A percentile compares a stretch with the other conserved stretches of the same genome.
Conservation (phyloP, 2,329 filamentous ascomycete genomes). For the Colletotrichum australisinense region DNA sequence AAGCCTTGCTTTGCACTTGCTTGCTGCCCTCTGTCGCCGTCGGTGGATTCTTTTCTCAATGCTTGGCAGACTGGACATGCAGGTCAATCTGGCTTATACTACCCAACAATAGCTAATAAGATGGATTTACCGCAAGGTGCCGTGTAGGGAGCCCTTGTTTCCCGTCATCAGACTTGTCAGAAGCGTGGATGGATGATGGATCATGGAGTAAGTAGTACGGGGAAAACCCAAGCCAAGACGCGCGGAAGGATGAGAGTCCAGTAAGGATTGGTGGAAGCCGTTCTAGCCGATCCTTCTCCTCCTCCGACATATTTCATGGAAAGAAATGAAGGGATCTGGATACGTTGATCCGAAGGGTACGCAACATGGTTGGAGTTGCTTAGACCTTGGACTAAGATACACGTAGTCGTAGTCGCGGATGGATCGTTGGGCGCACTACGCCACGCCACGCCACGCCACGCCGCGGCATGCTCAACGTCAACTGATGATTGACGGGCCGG, state of each 20-base stretch:
- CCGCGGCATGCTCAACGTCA: slow-evolving; percentile 18
- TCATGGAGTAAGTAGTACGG: background rate
- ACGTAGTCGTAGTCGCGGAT: background rate
- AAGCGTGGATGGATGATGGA: background rate
- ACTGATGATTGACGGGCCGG: slow-evolving; percentile 29
- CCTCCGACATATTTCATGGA: background rate
- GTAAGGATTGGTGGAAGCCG: slow-evolving; percentile 7
- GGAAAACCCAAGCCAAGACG: background rate
- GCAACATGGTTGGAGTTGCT: background rate
- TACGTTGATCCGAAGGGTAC: slow-evolving; percentile 20
- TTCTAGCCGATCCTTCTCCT: slow-evolving; percentile 4
- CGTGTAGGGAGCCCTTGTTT: slow-evolving; percentile 16
- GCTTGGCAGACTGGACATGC: background rate
- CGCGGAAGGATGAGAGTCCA: slow-evolving; percentile 4
- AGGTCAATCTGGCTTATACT: background rate
- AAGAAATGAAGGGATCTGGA: slow-evolving; percentile 27
- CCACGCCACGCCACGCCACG: background rate
- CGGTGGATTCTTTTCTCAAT: slow-evolving; percentile 9
- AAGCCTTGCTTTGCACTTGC: background rate
- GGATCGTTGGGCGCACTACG: background rate
- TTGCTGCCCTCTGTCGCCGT: slow-evolving; percentile 7
- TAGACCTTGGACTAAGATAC: background rate
- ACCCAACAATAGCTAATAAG: background rate
- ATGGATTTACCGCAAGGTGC: background rate
- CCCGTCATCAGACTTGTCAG: slow-evolving; percentile 8